phyloP scores from a whole-genome alignment of 495 filamentous ascomycete genomes.

The Annulohypoxylon nitens region DNA sequence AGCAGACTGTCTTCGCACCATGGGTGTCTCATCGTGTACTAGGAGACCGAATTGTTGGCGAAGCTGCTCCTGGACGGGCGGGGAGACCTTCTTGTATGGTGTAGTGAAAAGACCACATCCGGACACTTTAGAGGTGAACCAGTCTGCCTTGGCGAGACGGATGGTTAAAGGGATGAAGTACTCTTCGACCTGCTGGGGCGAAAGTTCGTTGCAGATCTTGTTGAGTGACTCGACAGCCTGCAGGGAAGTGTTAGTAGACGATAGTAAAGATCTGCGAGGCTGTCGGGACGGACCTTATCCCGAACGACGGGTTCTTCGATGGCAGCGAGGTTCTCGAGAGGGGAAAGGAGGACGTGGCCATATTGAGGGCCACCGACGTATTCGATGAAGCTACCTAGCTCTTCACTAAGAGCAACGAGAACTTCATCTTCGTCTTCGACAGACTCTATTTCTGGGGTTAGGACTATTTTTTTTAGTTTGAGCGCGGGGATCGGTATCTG shows the following conservation, averaged over 20 bases:
- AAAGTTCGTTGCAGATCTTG: slow-evolving; percentile 95
- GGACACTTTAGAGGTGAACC: slow-evolving; percentile 99
- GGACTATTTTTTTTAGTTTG: slow-evolving; percentile 39
- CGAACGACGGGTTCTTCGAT: slow-evolving; percentile 98
- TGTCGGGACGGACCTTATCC: slow-evolving; percentile 78
- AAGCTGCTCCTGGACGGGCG: slow-evolving; percentile 86
- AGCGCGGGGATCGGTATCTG: slow-evolving; percentile 49
- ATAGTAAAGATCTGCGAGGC: slow-evolving; percentile 1
- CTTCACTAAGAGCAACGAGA: slow-evolving; percentile 94
- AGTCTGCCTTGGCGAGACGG: slow-evolving; percentile 97
- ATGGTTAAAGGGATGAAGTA: slow-evolving; percentile 94
- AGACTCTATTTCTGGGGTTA: slow-evolving; percentile 74
- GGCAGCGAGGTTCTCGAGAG: slow-evolving; percentile 95
- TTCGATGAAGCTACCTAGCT: slow-evolving; percentile 95
- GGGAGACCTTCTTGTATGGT: slow-evolving; percentile 89
- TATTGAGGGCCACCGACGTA: slow-evolving; percentile 95
- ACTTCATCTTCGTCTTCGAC: slow-evolving; percentile 99
- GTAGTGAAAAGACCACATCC: slow-evolving; percentile 93
- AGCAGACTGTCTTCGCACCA: slow-evolving; percentile 96
- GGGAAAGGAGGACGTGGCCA: slow-evolving; percentile 95
- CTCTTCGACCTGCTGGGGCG: slow-evolving; percentile 92
- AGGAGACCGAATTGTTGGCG: slow-evolving; percentile 90
- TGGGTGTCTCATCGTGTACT: slow-evolving; percentile 98
- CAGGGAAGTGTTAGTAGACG: slow-evolving; percentile 29
- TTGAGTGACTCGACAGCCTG: slow-evolving; percentile 98